These are phyloP conservation scores for Ogataea trehalophila DNA, from an alignment of 805 yeast genomes.

Conservation along the genomic window DNA sequence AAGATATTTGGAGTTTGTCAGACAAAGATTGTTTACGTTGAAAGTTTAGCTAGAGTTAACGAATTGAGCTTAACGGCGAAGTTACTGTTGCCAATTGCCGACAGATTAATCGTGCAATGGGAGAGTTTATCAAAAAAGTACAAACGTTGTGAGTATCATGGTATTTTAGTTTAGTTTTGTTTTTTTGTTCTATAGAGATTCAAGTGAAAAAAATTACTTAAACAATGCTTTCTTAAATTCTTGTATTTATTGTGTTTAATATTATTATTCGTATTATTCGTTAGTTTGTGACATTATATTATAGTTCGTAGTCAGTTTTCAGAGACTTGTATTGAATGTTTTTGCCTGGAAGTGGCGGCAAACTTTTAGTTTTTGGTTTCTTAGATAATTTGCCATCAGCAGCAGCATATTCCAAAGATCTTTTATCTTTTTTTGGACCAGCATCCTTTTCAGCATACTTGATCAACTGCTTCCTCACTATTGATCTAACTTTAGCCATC, in stretches of 20 bases:
- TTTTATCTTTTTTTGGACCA: neutral
- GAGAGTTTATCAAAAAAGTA: constrained; percentile 47
- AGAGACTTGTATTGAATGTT: constrained; percentile 8
- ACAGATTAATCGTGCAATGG: constrained; percentile 92
- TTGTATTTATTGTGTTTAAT: too few relatives aligned
- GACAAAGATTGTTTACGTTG: constrained; percentile 71
- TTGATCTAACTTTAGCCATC: constrained; percentile 41
- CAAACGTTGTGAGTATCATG: constrained; percentile 66
- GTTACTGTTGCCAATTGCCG: constrained; percentile 63
- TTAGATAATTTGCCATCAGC: neutral
- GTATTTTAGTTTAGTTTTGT: constrained; percentile 50
- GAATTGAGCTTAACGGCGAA: constrained; percentile 72
- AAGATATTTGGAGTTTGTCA: constrained; percentile 42
- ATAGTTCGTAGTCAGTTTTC: constrained; percentile 10
- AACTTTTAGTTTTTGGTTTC: neutral
- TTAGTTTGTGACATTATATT: neutral
- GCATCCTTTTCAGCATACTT: constrained; percentile 43
- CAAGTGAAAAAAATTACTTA: neutral
- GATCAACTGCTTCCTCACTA: constrained; percentile 49
- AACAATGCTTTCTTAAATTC: too few relatives aligned
- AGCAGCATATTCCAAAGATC: neutral
- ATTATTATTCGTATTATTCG: too few relatives aligned
- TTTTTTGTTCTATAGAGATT: neutral
- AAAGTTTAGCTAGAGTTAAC: constrained; percentile 79
- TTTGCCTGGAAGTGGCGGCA: constrained; percentile 2